Base-by-base conservation (phyloP, 805 yeast species). In the Huiozyma sinensis region DNA sequence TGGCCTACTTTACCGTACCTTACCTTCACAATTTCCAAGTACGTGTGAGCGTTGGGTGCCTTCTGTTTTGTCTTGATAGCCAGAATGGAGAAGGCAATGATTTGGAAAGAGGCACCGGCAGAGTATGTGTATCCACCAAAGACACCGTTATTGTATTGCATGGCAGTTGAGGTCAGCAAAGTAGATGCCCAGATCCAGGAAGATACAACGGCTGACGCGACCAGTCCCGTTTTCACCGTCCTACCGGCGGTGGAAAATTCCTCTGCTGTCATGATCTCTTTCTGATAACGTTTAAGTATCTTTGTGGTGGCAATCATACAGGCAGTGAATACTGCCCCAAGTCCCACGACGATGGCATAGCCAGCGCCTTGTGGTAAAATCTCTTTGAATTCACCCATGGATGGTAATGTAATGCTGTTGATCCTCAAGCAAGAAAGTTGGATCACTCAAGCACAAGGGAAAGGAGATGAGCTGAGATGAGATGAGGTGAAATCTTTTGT, bases 151-250 rank as follows among this genome's bases (percentile, higher is more conserved):
- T 67, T 67, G 63, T 84, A 88, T 24, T 85, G 85, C 60, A 83
- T 88, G 17, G 95, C 76, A 1, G 94, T 77, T 2, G 87, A 78
- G 34, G 79, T 79, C 31, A 84, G 68, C 40, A 84, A 65, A 1
- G 94, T 84, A 3, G 87, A 85, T n/a, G 84, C 84, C 88, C 88
- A 81, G 7, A 96, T 87, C 97, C 97, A 89, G 7, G 90, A 80
- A 9, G 90, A 80, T 7, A 88, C 95, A 30, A 89, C 96, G 6
- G 95, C 95, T 6, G 95, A 80, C 5, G 90, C 80, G 49, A 87
- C 81, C 51, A 89, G 69, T 40, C 92, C 92, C 0, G 90, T 79
- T 54, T 82, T 83, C 36, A 89, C 94, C 4, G 86, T 71, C 59
- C 95, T 75, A 51, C 95, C 95, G 33, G 96, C 95, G 5, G 96